Base-by-base conservation (phyloP, 2,329 filamentous ascomycete genomes). In the Endothia cerciana region DNA sequence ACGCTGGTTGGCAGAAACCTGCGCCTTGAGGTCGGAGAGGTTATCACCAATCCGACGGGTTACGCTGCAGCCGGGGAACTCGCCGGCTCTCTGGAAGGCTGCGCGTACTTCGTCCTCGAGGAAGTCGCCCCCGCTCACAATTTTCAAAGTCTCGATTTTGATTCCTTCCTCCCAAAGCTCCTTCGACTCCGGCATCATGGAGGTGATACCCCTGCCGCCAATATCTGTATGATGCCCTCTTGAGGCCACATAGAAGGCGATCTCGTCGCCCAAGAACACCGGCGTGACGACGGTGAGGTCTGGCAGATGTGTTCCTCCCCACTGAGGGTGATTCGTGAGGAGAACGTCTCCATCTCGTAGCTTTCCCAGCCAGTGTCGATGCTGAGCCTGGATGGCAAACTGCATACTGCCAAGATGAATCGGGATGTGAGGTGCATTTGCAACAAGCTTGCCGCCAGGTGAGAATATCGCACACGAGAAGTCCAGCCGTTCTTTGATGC, bases 91-190 rank as follows among this genome's bases (percentile, higher is more conserved):
- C 43, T 47, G 47, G 22, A 68, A 66, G 53, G 62, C 65, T 6
- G 60, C 64, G 4, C 64, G 58, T 13, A 68, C 65, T 41, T 66
- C 60, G 7, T 68, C 51, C 43, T 68, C 66, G 33, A 66, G 64
- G 60, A 80, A 79, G 11, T 74, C 65, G 30, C 77, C 75, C 17
- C 72, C 71, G 10, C 74, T 78, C 43, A 79, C 76, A 7, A 79
- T 74, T 64, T 77, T 78, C 71, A 78, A 75, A 0, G 76, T 73
- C 6, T 74, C 74, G 40, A 81, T 77, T 13, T 74, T 76, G 41
- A 78, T 74, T 4, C 81, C 81, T 63, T 82, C 80, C 66, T 82
- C 77, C 77, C 78, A 82, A 4, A 82, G 70, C 67, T 77, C 74
- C 11, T 72, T 78, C 8, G 75, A 77, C 43, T 79, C 76, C 3